These are phyloP conservation scores for Emergomyces africanus DNA, from an alignment of 2,329 filamentous ascomycete species.

Conservation along the genomic window DNA sequence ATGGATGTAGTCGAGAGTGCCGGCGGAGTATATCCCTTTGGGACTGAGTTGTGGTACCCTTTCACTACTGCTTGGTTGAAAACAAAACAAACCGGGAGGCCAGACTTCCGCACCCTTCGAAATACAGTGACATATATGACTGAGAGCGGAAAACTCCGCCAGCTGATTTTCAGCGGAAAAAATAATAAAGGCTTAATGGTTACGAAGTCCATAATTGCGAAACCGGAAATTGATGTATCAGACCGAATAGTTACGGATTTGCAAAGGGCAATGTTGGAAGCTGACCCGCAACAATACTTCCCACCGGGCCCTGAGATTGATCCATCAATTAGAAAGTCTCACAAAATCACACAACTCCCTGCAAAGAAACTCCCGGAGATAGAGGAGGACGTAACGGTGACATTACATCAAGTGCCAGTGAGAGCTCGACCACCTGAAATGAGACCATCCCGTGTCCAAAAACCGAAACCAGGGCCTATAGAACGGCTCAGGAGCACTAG, in stretches of 20 bases:
- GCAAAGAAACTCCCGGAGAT: slow-evolving; percentile 17
- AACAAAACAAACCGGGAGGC: slow-evolving; percentile 30
- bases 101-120: slow-evolving; percentile 41
- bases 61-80: slow-evolving; percentile 42
- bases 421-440: slow-evolving; percentile 11
- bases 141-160: slow-evolving; percentile 38
- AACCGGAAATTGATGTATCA: slow-evolving; percentile 32
- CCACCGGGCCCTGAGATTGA: slow-evolving; percentile 31
- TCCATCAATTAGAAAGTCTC: slow-evolving; percentile 17
- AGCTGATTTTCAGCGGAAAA: slow-evolving; percentile 40
- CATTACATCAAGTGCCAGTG: slow-evolving; percentile 26
- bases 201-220: slow-evolving; percentile 38
- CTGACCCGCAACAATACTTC: slow-evolving; percentile 31
- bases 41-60: slow-evolving; percentile 42
- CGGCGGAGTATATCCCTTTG: slow-evolving; percentile 43
- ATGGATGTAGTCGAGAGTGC: slow-evolving; percentile 42
- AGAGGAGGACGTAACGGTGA: slow-evolving; percentile 22
- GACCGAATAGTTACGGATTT: slow-evolving; percentile 36
- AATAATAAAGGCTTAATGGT: slow-evolving; percentile 35
- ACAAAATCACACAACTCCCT: slow-evolving; percentile 2
- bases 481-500: slow-evolving; percentile 20
- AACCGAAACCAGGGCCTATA: slow-evolving; percentile 10
- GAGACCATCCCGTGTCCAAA: slow-evolving; percentile 1
- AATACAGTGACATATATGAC: slow-evolving; percentile 39
- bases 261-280: slow-evolving; percentile 38